phyloP scores from a whole-genome alignment of 768 basidiomycete genomes.

The Suillus ampliporus region DNA sequence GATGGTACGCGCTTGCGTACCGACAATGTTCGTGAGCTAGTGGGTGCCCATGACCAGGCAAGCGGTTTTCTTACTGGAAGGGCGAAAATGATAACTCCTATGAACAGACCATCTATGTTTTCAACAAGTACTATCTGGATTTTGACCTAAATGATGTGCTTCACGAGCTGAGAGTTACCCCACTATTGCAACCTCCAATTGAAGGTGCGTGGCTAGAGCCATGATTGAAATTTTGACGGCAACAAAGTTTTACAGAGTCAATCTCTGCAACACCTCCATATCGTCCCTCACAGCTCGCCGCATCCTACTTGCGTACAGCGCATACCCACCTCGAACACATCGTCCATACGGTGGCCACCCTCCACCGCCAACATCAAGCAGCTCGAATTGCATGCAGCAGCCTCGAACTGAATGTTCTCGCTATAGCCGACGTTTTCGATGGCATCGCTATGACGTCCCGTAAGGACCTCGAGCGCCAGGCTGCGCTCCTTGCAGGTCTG shows the following conservation, averaged over 20 bases:
- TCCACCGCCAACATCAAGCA: slow-evolving; percentile 72
- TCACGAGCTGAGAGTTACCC: slow-evolving; percentile 61
- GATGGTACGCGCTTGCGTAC: slow-evolving; percentile 77
- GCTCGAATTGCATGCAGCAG: slow-evolving; percentile 73
- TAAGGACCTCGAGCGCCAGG: slow-evolving; percentile 72
- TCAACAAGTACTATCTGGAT: slow-evolving; percentile 83
- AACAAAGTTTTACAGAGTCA: slow-evolving; percentile 46
- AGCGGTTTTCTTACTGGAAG: slow-evolving; percentile 20
- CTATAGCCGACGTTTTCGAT: slow-evolving; percentile 73
- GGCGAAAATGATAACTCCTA: slow-evolving; percentile 16
- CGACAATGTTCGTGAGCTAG: slow-evolving; percentile 77
- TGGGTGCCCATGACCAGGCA: slow-evolving; percentile 78
- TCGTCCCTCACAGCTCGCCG: slow-evolving; percentile 66
- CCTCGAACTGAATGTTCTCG: slow-evolving; percentile 75
- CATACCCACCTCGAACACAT: slow-evolving; percentile 69
- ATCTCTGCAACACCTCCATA: slow-evolving; percentile 76
- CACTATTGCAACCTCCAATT: slow-evolving; percentile 69
- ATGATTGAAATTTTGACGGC: not conserved
- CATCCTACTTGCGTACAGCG: slow-evolving; percentile 68
- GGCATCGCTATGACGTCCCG: slow-evolving; percentile 57
- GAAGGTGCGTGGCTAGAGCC: slow-evolving; percentile 55
- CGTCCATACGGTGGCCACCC: slow-evolving; percentile 52
- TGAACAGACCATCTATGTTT: slow-evolving; percentile 74
- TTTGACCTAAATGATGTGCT: slow-evolving; percentile 70
- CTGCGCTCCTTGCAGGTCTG: slow-evolving; percentile 61